A percentile compares a stretch with the other conserved stretches of the same genome.
phyloP scores from a whole-genome alignment of 768 basidiomycete species.

The Boletus barrowsii region DNA sequence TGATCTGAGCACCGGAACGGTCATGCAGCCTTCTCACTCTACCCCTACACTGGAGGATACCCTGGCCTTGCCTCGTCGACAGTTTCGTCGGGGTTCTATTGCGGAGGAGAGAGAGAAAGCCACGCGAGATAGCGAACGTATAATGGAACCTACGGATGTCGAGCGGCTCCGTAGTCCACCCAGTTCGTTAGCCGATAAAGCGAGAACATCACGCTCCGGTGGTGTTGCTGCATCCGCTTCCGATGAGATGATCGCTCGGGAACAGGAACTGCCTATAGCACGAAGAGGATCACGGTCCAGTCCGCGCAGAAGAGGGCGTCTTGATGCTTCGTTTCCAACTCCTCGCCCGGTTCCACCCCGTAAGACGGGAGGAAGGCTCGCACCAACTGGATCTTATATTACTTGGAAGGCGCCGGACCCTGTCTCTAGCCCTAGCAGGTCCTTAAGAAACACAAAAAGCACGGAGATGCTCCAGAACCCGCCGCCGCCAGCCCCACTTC shows the following conservation, averaged over 20 bases:
- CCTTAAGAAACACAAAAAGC: conserved; percentile 28
- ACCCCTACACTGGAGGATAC: conserved; percentile 33
- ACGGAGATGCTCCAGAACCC: conserved; percentile 27
- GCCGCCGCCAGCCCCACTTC: conserved; percentile 21
- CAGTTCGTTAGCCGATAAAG: conserved; percentile 16
- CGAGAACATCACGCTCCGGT: conserved; percentile 12
- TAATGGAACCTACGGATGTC: conserved; percentile 14
- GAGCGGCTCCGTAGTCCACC: conserved; percentile 18
- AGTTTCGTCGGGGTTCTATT: conserved; percentile 26
- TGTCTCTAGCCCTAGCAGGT: conserved; percentile 30
- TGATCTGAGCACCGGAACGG: conserved; percentile 17
- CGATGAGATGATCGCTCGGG: conserved; percentile 20
- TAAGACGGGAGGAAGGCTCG: conserved; percentile 24
- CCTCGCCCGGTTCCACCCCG: conserved; percentile 13
- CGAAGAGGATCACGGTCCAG: conserved; percentile 16
- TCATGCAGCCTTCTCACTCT: conserved; percentile 27
- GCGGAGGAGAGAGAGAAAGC: conserved; percentile 25
- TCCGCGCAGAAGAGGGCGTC: conserved; percentile 23
- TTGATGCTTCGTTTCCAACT: conserved; percentile 19
- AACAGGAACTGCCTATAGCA: conserved; percentile 15
- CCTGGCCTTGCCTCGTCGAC: conserved; percentile 24
- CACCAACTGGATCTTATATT: conserved; percentile 21
- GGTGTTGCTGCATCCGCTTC: conserved; percentile 16
- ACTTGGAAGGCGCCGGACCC: conserved; percentile 33
- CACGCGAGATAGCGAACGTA: conserved; percentile 24